Evolutionary conservation across 1,284 basidiomycete species (phyloP).

Genomic region (Caloboletus inedulis): DNA sequence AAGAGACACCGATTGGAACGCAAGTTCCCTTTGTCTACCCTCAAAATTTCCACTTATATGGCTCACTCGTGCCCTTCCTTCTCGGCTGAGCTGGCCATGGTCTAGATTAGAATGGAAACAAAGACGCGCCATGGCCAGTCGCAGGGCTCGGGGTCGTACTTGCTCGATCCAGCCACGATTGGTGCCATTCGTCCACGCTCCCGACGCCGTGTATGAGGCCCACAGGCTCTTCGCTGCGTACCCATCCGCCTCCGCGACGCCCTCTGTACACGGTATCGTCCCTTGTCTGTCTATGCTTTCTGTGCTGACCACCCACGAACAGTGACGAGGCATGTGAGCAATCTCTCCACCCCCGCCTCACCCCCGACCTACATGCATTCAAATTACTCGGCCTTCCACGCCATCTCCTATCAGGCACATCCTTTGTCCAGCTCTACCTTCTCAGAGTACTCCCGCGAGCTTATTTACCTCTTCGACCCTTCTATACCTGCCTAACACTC

Average conservation of each 20-base stretch:
- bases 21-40: no score
- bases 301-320: slow-evolving; percentile 14
- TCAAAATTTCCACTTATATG: no score
- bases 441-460: slow-evolving; percentile 32
- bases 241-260: slow-evolving; percentile 66
- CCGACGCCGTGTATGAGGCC: slow-evolving; percentile 54
- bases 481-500: slow-evolving; percentile 30
- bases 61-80: no score
- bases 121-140: slow-evolving; percentile 14
- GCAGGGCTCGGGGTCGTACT: slow-evolving; percentile 14
- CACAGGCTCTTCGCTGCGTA: slow-evolving; percentile 61
- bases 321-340: slow-evolving; percentile 65
- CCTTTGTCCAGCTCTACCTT: slow-evolving; percentile 36
- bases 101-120: no score
- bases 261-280: slow-evolving; percentile 59
- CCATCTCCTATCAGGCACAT: slow-evolving; percentile 43
- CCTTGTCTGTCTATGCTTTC: slow-evolving; percentile 8
- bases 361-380: slow-evolving; percentile 63
- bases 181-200: slow-evolving; percentile 12
- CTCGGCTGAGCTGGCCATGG: no score
- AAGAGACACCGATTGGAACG: no score
- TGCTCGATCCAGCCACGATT: slow-evolving; percentile 13
- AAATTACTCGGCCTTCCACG: slow-evolving; percentile 44
- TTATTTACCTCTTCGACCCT: slow-evolving; percentile 32
- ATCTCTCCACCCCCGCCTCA: slow-evolving; percentile 51